Conservation (phyloP, 2,329 filamentous ascomycete genomes). For the Sporothrix phasma region DNA sequence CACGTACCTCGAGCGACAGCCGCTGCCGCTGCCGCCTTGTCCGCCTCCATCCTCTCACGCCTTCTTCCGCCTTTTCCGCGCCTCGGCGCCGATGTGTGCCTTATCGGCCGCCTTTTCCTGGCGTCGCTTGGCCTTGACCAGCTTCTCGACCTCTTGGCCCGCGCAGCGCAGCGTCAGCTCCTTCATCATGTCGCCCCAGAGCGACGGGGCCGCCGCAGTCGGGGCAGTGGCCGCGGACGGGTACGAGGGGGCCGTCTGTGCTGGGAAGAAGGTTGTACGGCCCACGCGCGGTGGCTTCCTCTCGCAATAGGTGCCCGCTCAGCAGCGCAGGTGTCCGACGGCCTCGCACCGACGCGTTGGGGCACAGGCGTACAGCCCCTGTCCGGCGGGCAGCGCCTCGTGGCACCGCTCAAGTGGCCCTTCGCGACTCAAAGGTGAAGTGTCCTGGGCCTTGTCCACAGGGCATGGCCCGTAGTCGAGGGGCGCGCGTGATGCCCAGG, state of each 20-base stretch:
- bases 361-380: constrained; percentile 49
- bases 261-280: no score
- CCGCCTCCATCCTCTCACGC: no score
- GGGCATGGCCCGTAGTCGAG: constrained; percentile 45
- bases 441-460: constrained; percentile 43
- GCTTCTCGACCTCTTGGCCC: constrained; percentile 58
- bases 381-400: constrained; percentile 33
- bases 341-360: constrained; percentile 43
- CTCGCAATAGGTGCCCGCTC: constrained; percentile 41
- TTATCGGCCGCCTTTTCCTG: constrained; percentile 10
- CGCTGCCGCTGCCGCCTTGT: not conserved
- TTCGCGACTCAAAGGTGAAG: constrained; percentile 47
- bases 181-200: constrained; percentile 72
- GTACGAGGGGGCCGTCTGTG: constrained; percentile 43
- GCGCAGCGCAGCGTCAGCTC: constrained; percentile 67
- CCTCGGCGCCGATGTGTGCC: not conserved
- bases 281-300: constrained; percentile 22
- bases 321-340: constrained; percentile 51
- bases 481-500: constrained; percentile 41
- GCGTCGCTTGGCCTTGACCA: constrained; percentile 43
- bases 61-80: no score
- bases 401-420: constrained; percentile 43
- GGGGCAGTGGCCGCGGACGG: constrained; percentile 60
- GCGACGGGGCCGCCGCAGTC: constrained; percentile 50
- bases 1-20: not conserved